Conservation (phyloP, 163 green algal species). For the Volvox carteri region DNA sequence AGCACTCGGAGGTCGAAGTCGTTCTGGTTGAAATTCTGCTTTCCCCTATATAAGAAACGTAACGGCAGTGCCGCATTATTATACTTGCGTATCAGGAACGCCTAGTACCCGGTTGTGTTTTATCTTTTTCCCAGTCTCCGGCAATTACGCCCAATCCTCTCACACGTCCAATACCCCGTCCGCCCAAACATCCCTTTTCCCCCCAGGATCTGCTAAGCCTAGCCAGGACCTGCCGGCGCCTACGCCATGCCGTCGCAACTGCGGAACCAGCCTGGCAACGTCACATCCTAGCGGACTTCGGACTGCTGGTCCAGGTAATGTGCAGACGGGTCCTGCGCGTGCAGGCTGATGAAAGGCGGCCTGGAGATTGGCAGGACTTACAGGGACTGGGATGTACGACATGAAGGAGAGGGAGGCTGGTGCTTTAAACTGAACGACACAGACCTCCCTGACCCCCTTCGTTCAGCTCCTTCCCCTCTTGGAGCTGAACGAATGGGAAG, state of each 20-base stretch:
- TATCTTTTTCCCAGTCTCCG: background rate
- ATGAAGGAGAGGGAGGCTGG: too few species aligned
- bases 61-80: background rate
- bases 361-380: background rate
- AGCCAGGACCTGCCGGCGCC: background rate
- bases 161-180: background rate
- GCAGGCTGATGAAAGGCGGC: background rate
- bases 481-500: too few species aligned
- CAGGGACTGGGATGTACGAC: too few species aligned
- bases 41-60: too few species aligned
- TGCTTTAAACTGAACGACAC: background rate
- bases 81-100: background rate
- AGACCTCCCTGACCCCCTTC: background rate
- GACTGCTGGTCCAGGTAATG: slow-evolving; percentile 28
- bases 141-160: background rate
- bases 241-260: background rate
- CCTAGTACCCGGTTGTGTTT: background rate
- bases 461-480: background rate
- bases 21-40: background rate
- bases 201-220: slow-evolving; percentile 21
- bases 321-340: background rate
- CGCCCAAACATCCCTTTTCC: background rate
- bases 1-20: background rate
- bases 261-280: slow-evolving; percentile 28
- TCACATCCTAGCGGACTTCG: slow-evolving; percentile 24